Evolutionary conservation across 805 yeast genomes (phyloP), one percentile per base, ranked within the genome.

Genomic region (Kuraishia ogatae): DNA sequence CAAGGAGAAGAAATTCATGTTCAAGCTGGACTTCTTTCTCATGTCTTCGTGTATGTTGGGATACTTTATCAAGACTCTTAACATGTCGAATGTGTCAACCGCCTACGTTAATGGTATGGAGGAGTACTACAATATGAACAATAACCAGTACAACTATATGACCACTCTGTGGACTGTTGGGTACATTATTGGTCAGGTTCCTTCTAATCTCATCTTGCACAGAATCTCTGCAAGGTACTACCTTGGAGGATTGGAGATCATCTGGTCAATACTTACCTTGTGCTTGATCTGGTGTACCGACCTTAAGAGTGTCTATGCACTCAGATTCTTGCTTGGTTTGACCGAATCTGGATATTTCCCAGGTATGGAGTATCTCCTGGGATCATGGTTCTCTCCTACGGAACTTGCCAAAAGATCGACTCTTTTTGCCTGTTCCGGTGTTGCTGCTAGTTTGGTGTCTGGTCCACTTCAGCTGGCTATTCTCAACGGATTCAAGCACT

Each of bases 81-180:
- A 53, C 47, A 39, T 48, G 48, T 28, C 80, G 50, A 86, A 85
- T 65, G 70, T 81, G 56, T 77, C 76, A 57, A 83, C 84, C 62
- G 90, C 90, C 1, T 85, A 84, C 61, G 83, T 82, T 48, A 77
- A 84, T 19, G 86, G 88, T 21, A 74, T 86, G 80, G 67, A 76
- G 56, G 82, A 78, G 60, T 83, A 73, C 51, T 68, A 85, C 43
- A 72, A 74, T 3, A 77, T 87, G 78, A 62, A 73, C 54, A 88
- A 87, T 11, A 79, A 83, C 63, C 77, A 80, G 56, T 75, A 72
- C 59, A 79, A 80, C 60, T 71, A 73, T 56, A 59, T 78, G 62
- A 62, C 65, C 2, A 71, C 82, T 0, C 58, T 72, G 29, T 79
- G 76, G 75, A 73, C 82, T 0, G 76, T 76, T 20, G 84, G 84